phyloP scores from a whole-genome alignment of 345 rosid genomes.

The Anastatica hierochuntica region DNA sequence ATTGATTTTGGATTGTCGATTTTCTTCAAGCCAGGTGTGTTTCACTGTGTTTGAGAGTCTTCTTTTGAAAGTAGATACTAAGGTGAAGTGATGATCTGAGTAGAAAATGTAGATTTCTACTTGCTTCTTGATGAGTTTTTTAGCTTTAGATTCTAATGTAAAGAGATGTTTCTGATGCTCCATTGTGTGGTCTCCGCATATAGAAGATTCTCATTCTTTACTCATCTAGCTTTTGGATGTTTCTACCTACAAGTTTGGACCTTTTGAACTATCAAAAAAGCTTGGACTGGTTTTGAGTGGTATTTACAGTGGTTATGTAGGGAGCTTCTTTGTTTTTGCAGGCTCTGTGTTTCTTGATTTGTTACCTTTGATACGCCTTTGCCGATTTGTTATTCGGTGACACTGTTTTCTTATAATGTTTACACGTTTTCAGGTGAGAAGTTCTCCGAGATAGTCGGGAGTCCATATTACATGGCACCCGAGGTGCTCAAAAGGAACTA shows the following conservation, averaged over 20 bases:
- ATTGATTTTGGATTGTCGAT: conserved; percentile 98
- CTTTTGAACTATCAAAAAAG: too few species aligned
- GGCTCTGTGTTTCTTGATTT: conserved; percentile 6
- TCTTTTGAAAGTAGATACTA: background rate
- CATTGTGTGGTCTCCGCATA: background rate
- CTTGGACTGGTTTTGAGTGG: too few species aligned
- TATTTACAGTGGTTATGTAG: background rate
- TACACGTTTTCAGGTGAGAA: conserved; percentile 52
- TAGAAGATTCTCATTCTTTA: background rate
- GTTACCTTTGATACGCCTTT: background rate
- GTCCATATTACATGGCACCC: conserved; percentile 99
- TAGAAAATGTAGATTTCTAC: background rate
- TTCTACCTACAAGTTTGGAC: background rate
- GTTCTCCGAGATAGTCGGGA: conserved; percentile 97
- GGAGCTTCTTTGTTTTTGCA: background rate
- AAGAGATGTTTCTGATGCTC: background rate
- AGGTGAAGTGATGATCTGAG: background rate
- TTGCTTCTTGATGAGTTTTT: background rate
- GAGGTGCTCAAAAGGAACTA: conserved; percentile 95
- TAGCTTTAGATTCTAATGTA: background rate
- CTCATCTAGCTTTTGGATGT: background rate
- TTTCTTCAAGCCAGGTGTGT: conserved; percentile 89
- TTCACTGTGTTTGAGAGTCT: conserved; percentile 3
- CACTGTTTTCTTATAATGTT: background rate
- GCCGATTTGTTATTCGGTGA: background rate